These are phyloP conservation scores for Boletus vermiculosoides DNA, from an alignment of 768 basidiomycete genomes.

Conservation along the genomic window DNA sequence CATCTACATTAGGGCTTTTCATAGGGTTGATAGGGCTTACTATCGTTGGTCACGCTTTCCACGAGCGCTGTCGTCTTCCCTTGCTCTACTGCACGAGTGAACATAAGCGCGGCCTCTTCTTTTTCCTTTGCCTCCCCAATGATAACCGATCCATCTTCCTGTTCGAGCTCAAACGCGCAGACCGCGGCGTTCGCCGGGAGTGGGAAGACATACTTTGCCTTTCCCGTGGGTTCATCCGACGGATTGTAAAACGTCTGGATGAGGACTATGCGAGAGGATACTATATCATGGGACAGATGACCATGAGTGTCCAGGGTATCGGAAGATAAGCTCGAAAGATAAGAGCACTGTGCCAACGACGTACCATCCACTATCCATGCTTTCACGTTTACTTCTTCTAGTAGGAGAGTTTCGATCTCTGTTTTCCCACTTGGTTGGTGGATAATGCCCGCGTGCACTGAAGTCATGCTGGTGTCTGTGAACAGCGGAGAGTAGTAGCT, in stretches of 20 bases:
- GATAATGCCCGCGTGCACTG: constrained; percentile 29
- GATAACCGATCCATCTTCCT: constrained; percentile 43
- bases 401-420: constrained; percentile 33
- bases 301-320: background rate
- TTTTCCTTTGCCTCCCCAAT: constrained; percentile 50
- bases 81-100: constrained; percentile 38
- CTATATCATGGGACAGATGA: constrained; percentile 21
- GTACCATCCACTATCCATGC: constrained; percentile 46
- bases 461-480: constrained; percentile 15
- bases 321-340: constrained; percentile 1
- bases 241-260: constrained; percentile 43
- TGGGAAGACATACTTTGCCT: constrained; percentile 58
- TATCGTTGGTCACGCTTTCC: constrained; percentile 50
- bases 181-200: constrained; percentile 55
- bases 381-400: constrained; percentile 42
- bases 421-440: constrained; percentile 28
- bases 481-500: background rate
- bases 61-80: constrained; percentile 46
- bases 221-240: constrained; percentile 36
- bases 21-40: constrained; percentile 33
- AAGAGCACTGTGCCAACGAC: background rate
- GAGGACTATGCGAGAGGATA: constrained; percentile 44
- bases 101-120: constrained; percentile 39
- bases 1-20: background rate
- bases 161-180: constrained; percentile 51